A percentile compares a stretch with the other conserved stretches of the same genome.
phyloP scores from a whole-genome alignment of 257 asterid genomes.

The Petrea volubilis region DNA sequence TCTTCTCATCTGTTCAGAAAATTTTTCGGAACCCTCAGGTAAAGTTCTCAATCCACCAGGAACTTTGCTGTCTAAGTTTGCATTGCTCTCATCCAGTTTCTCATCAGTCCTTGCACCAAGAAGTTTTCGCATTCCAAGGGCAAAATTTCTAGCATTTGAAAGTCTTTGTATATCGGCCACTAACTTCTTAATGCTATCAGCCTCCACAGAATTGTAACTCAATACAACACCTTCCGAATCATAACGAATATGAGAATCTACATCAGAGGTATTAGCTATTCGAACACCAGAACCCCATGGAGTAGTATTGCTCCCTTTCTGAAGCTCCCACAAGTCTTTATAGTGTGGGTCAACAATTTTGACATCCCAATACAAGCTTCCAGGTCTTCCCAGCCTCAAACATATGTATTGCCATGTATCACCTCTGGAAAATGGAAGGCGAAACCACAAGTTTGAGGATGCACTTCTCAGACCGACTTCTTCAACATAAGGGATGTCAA shows the following conservation, averaged over 20 bases:
- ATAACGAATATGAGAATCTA: slow-evolving; percentile 91
- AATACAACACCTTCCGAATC: slow-evolving; percentile 95
- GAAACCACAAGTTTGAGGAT: slow-evolving; percentile 94
- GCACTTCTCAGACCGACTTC: slow-evolving; percentile 91
- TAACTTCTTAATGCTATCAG: slow-evolving; percentile 83
- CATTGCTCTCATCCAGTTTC: slow-evolving; percentile 60
- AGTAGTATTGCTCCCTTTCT: slow-evolving; percentile 72
- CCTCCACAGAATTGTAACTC: slow-evolving; percentile 89
- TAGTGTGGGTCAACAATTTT: slow-evolving; percentile 85
- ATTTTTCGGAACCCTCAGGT: slow-evolving; percentile 61
- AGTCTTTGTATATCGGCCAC: slow-evolving; percentile 95
- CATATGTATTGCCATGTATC: slow-evolving; percentile 87
- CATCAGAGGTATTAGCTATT: slow-evolving; percentile 95
- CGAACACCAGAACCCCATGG: slow-evolving; percentile 96
- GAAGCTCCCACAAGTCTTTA: slow-evolving; percentile 95
- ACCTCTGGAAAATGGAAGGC: slow-evolving; percentile 85
- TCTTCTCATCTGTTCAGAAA: slow-evolving; percentile 84
- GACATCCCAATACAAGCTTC: slow-evolving; percentile 99
- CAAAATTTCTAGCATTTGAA: slow-evolving; percentile 88
- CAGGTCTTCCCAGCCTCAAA: slow-evolving; percentile 96
- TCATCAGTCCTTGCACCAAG: slow-evolving; percentile 89
- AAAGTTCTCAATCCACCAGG: slow-evolving; percentile 53
- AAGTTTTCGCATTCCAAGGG: slow-evolving; percentile 84
- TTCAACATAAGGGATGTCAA: slow-evolving; percentile 90
- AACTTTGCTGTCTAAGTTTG: slow-evolving; percentile 54